Evolutionary conservation across 2,329 filamentous ascomycete species (phyloP), one percentile per base, ranked within the genome.

Genomic region (Xylaria sp.): DNA sequence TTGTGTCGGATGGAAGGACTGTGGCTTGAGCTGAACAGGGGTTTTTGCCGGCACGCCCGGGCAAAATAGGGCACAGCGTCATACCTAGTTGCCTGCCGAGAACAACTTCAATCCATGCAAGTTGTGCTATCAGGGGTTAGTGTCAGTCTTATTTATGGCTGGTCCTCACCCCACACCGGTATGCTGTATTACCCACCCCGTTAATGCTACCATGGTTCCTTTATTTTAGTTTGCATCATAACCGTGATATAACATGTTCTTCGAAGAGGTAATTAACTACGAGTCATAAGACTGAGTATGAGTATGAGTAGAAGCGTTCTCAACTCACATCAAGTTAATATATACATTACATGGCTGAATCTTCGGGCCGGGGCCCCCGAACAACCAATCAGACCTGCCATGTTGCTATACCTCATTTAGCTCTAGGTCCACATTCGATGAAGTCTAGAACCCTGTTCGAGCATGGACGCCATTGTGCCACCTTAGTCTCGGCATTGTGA

Each of bases 331-430:
- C 11, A 28, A 48, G 10, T 48, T 11, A 28, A 48, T 31, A 15
- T 36, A 20, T 15, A 15, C 13, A 40, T 4, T 46, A 44, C 20
- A 40, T 23, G 51, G 56, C 49, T 42, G 54, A 69, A n/a, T 36
- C 13, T 33, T 66, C 67, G 67, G 67, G 36, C 67, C 67, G 67
- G 58, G 31, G 9, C 63, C 51, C 53, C 67, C 67, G 67, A 66
- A 53, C 58, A 38, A 44, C 48, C 28, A 28, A 28, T 6, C 28
- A 28, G 28, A 6, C 28, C 28, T 28, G 28, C 28, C 4, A 33
- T 33, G 7, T 33, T 33, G 31, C 31, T 33, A 33, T 33, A 10
- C 33, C 33, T 33, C 7, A 33, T 33, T 33, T 9, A 26, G 23
- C 40, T 46, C 28, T 38, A 7, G 40, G 33, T 26, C 61, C 63